Conservation (phyloP, 768 basidiomycete species). For the Fistulinella prunicolor region DNA sequence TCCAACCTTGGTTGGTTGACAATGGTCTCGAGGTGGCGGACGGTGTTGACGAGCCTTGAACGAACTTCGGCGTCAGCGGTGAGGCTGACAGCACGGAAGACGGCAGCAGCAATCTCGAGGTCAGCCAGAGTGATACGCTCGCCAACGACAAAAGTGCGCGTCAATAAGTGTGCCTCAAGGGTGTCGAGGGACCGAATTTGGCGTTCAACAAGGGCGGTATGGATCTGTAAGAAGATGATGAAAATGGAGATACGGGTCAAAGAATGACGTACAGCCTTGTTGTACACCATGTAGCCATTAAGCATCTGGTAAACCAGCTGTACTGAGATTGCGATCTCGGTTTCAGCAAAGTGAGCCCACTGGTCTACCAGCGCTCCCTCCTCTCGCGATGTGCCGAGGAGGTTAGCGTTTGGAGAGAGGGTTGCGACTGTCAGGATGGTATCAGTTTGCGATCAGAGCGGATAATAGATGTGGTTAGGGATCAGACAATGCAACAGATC, state of each 20-base stretch:
- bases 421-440: constrained; percentile 55
- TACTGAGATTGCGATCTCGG: constrained; percentile 50
- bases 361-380: constrained; percentile 80
- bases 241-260: neutral
- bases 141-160: constrained; percentile 86
- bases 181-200: constrained; percentile 57
- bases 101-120: constrained; percentile 58
- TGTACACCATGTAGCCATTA: constrained; percentile 61
- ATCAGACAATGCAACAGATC: constrained; percentile 33
- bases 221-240: constrained; percentile 42
- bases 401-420: constrained; percentile 71
- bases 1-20: constrained; percentile 78
- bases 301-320: constrained; percentile 42
- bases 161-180: constrained; percentile 70
- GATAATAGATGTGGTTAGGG: neutral
- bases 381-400: constrained; percentile 64
- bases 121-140: constrained; percentile 96
- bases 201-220: constrained; percentile 51
- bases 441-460: constrained; percentile 16
- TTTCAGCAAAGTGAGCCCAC: constrained; percentile 76
- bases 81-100: constrained; percentile 51
- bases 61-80: constrained; percentile 68
- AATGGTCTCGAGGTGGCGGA: constrained; percentile 87
- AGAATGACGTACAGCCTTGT: constrained; percentile 66
- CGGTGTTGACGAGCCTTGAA: constrained; percentile 65